These are phyloP conservation scores for Ophiorrhiza pumila DNA, from an alignment of 257 asterid species.

Conservation along the genomic window DNA sequence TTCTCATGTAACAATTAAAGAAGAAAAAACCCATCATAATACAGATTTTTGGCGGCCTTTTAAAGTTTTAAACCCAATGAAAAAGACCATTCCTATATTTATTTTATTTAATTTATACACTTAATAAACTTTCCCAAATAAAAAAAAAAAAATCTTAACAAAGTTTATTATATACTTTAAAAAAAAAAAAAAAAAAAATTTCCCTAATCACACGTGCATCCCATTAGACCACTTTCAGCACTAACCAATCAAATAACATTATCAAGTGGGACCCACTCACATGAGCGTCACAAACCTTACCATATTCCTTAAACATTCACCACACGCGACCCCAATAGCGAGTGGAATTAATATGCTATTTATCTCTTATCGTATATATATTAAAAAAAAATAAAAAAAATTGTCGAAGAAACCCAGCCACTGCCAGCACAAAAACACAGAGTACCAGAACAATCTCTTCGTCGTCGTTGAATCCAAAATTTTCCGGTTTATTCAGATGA, in stretches of 20 bases:
- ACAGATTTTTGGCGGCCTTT: too few relatives aligned
- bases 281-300: constrained; percentile 15
- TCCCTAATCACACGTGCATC: constrained; percentile 24
- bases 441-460: constrained; percentile 20
- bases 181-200: background rate
- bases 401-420: constrained; percentile 34
- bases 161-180: background rate
- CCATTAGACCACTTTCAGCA: background rate
- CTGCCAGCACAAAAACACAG: too few relatives aligned
- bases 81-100: too few relatives aligned
- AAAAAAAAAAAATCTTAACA: background rate
- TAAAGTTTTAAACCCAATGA: too few relatives aligned
- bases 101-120: too few relatives aligned
- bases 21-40: too few relatives aligned
- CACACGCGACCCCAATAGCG: constrained; percentile 4
- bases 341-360: constrained; percentile 14
- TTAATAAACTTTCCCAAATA: too few relatives aligned
- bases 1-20: too few relatives aligned
- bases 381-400: background rate
- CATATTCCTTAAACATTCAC: background rate
- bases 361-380: background rate
- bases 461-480: constrained; percentile 41
- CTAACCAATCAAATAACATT: constrained; percentile 20
- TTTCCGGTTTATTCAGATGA: too few relatives aligned
- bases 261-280: constrained; percentile 24